phyloP scores from a whole-genome alignment of 768 basidiomycete genomes.

The Xanthoconium stramineum region DNA sequence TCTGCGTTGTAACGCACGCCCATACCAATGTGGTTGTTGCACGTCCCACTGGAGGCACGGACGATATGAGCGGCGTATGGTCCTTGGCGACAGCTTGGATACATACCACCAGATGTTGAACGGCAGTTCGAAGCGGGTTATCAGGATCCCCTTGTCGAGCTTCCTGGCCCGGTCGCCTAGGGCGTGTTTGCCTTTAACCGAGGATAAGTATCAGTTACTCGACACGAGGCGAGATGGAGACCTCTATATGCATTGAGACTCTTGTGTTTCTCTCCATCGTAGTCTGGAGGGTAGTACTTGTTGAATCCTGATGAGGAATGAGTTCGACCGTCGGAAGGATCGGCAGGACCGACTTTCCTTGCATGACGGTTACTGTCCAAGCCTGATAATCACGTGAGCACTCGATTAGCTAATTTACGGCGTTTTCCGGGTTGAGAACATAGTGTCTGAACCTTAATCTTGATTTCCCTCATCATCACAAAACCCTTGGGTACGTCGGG shows the following conservation, averaged over 20 bases:
- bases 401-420: constrained; percentile 13
- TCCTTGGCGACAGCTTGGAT: background rate
- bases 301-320: constrained; percentile 53
- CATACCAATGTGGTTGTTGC: constrained; percentile 96
- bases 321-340: background rate
- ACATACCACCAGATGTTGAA: constrained; percentile 96
- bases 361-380: constrained; percentile 32
- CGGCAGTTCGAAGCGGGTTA: constrained; percentile 92
- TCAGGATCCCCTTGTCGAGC: constrained; percentile 92
- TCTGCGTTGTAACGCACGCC: constrained; percentile 99
- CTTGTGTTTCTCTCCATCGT: constrained; percentile 64
- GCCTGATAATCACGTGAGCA: constrained; percentile 1
- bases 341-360: constrained; percentile 33
- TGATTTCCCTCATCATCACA: constrained; percentile 16
- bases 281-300: constrained; percentile 79
- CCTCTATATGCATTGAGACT: constrained; percentile 74
- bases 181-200: constrained; percentile 79
- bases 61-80: background rate
- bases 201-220: background rate
- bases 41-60: constrained; percentile 64
- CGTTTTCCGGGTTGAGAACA: constrained; percentile 3
- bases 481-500: constrained; percentile 29
- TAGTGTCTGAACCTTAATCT: constrained; percentile 33
- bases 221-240: constrained; percentile 19
- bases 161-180: constrained; percentile 91